Evolutionary conservation across 805 yeast species (phyloP), one percentile per base, ranked within the genome.

Genomic region (Candida tibetensis): DNA sequence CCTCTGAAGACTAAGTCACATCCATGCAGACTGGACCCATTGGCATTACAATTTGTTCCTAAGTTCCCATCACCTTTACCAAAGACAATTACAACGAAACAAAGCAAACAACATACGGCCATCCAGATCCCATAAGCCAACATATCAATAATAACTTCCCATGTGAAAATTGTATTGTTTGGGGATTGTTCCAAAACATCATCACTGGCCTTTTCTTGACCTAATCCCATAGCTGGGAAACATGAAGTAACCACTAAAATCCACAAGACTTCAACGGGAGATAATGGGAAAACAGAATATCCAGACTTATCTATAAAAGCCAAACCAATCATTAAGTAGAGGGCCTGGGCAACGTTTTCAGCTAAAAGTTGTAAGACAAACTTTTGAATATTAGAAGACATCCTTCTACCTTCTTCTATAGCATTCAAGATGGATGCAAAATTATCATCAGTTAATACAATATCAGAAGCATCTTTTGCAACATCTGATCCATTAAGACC

Each of bases 171-270:
- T 17, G 74, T 71, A 40, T 74, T 77, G 45, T 76, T 78, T 30
- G 90, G 90, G 19, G 82, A 80, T 45, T 71, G 69, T 27, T 74
- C 71, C 78, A 82, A 79, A 29, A 81, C 62, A 52, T 79, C 87
- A 26, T 77, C 75, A 44, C 72, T 69, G 0, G 87, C 87, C 42
- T 65, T 67, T 57, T 83, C 87, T 39, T 79, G 69, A 60, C 88
- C 88, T 37, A 83, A 72, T 18, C 91, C 90, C 86, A 84, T 82
- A 15, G 90, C 90, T 30, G 91, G 91, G 71, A 83, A 82, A 49
- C 88, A 81, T 1, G 89, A 81, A 1, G 91, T 83, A 29, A 82
- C 76, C 54, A 84, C 87, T 52, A 84, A 76, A 51, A 84, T 77
- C 90, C 90, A 84, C 48, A 84, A 66, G 5, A 82, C 88, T 60